A percentile compares a stretch with the other conserved stretches of the same genome.
Conservation (phyloP, 148 eudicot genomes). For the Selenicereus undatus region DNA sequence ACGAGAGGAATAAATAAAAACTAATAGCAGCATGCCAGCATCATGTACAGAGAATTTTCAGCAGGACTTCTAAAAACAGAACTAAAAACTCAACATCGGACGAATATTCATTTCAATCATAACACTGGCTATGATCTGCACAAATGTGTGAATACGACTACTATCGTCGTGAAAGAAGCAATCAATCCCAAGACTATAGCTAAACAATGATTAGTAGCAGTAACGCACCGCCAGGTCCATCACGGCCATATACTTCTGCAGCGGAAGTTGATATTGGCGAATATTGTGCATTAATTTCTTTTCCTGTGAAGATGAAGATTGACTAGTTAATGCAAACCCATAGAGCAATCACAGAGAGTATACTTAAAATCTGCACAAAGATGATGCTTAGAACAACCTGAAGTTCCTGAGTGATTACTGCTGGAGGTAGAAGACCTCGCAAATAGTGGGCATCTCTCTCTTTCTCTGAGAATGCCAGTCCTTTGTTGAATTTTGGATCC, state of each 20-base stretch:
- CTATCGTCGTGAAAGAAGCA: not conserved
- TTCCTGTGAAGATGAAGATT: conserved; percentile 43
- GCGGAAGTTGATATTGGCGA: conserved; percentile 79
- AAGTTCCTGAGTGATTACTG: conserved; percentile 54
- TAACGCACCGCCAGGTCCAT: conserved; percentile 76
- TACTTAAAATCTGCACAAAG: not conserved
- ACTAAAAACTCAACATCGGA: too few species aligned
- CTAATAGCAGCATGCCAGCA: too few species aligned
- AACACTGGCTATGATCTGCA: not conserved
- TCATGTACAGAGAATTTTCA: too few species aligned
- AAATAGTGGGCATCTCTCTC: conserved; percentile 89
- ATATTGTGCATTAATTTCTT: conserved; percentile 64
- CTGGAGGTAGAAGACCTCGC: conserved; percentile 87
- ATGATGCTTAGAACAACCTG: conserved; percentile 39
- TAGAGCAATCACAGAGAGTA: not conserved
- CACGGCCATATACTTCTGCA: conserved; percentile 82
- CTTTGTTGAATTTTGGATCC: conserved; percentile 84
- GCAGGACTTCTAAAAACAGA: too few species aligned
- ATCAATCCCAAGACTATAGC: not conserved
- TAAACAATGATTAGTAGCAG: not conserved
- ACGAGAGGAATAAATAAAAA: too few species aligned
- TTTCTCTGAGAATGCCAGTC: conserved; percentile 74
- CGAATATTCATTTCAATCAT: too few species aligned
- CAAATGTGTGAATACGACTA: not conserved
- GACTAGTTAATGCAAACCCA: not conserved